Evolutionary conservation across 2,329 filamentous ascomycete species (phyloP), one percentile per base, ranked within the genome.

Genomic region (Sporothrix sp.): DNA sequence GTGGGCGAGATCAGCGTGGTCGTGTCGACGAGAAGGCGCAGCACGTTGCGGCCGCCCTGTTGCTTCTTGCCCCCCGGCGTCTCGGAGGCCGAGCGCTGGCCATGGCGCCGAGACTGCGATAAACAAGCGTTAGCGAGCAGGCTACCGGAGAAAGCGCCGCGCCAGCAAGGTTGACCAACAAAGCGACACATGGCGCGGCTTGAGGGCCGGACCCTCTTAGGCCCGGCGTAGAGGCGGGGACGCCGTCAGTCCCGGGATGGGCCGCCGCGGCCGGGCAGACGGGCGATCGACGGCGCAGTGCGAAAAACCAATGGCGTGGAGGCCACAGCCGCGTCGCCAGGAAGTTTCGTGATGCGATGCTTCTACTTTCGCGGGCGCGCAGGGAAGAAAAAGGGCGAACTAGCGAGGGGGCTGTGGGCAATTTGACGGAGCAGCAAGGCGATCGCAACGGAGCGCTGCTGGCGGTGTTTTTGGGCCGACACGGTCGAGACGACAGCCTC

Each of bases 1-100:
- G 60, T 56, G 27, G 63, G 60, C 52, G 57, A 47, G 54, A 65
- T 48, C 56, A 65, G 35, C 32, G 66, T 62, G 10, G 66, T 65
- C 36, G 53, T 55, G 50, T 52, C 50, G 33, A 59, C 51, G 8
- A 61, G 48, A 16, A 38, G 49, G 30, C 51, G 46, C 18, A 61
- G 35, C 13, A 46, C 53, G 14, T 18, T 47, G 39, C 43, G 51
- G 27, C 45, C 42, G 39, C 36, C 43, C 6, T 39, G 42, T 10
- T 30, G 48, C 20, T 50, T 45, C 21, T 52, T 50, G 14, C 35
- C 21, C 11, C 18, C n/a, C 7, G 43, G 30, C 18, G 49, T 23
- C 27, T 39, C 32, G 36, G 35, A 13, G 7, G 28, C 16, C 28
- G 46, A 48, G 14, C 35, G n/a, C 16, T 44, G 48, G 30, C 44